Conservation (phyloP, 2,329 filamentous ascomycete species). For the Cladosporium sp. region DNA sequence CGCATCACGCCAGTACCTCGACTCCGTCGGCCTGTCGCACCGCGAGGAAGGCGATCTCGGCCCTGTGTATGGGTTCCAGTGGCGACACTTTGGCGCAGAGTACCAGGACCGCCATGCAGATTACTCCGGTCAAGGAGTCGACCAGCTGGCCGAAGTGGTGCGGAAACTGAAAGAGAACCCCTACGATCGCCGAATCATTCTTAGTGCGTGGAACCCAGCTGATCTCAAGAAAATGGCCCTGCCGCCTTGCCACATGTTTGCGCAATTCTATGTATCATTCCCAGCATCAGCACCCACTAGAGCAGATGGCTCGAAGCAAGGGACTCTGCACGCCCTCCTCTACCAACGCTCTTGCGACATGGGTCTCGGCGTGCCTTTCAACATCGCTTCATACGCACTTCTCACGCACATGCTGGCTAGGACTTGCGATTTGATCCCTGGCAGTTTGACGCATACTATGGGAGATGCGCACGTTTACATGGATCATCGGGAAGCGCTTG, state of each 20-base stretch:
- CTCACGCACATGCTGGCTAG: slow-evolving; percentile 93
- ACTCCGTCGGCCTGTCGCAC: slow-evolving; percentile 74
- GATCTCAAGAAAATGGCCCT: slow-evolving; percentile 85
- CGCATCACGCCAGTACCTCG: slow-evolving; percentile 83
- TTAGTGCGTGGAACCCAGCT: slow-evolving; percentile 89
- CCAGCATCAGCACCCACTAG: slow-evolving; percentile 39
- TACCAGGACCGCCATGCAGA: slow-evolving; percentile 76
- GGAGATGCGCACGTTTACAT: slow-evolving; percentile 96
- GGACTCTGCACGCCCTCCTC: slow-evolving; percentile 77
- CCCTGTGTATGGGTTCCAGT: slow-evolving; percentile 97
- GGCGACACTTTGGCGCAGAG: slow-evolving; percentile 93
- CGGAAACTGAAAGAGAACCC: slow-evolving; percentile 78
- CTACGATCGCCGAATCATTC: slow-evolving; percentile 83
- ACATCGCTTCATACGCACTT: slow-evolving; percentile 91
- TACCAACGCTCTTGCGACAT: slow-evolving; percentile 97
- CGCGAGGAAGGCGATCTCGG: slow-evolving; percentile 86
- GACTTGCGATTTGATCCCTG: slow-evolving; percentile 77
- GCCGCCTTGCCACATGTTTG: slow-evolving; percentile 96
- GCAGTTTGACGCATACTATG: slow-evolving; percentile 90
- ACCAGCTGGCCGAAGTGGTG: slow-evolving; percentile 89
- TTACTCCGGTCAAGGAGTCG: slow-evolving; percentile 83
- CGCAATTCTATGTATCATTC: slow-evolving; percentile 88
- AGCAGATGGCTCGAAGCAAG: slow-evolving; percentile 44
- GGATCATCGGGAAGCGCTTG: slow-evolving; percentile 85
- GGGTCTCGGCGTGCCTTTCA: slow-evolving; percentile 95